Percentiles rank a stretch among this genome's conserved stretches.
Evolutionary conservation across 2,329 filamentous ascomycete genomes (phyloP).

Genomic region (Aspergillus ibericus): DNA sequence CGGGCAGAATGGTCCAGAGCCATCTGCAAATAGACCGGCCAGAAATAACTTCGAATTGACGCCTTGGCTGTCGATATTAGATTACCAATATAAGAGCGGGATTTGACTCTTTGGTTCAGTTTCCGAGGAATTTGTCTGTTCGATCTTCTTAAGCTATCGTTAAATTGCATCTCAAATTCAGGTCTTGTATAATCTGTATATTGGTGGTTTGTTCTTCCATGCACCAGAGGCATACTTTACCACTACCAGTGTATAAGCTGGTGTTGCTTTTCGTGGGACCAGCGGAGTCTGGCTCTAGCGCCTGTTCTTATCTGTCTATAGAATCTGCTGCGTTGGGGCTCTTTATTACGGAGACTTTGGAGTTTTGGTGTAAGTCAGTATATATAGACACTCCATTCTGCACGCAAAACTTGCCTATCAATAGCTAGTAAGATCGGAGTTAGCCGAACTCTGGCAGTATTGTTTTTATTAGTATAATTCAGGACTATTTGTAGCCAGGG

Average conservation of each 20-base stretch:
- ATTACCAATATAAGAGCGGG: conserved; percentile 39
- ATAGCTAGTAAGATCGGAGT: not conserved
- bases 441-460: conserved; percentile 6
- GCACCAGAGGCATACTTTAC: not conserved
- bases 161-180: not conserved
- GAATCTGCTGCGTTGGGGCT: not conserved
- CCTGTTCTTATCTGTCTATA: not conserved
- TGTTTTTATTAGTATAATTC: conserved; percentile 14
- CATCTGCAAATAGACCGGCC: conserved; percentile 28
- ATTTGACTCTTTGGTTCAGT: conserved; percentile 3
- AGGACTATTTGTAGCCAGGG: conserved; percentile 5
- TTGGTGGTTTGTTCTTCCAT: not conserved
- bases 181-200: not conserved
- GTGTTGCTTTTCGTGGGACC: not conserved
- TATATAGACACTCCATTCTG: too few species aligned
- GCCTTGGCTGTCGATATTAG: conserved; percentile 32
- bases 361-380: not conserved
- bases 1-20: conserved; percentile 9
- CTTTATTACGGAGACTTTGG: not conserved
- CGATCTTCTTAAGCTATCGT: not conserved
- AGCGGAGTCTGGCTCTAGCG: not conserved
- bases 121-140: not conserved
- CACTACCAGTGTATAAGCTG: not conserved
- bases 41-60: conserved; percentile 29
- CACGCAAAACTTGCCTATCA: not conserved